Conservation (phyloP, 164 flowering plant species). For the Saururus chinensis region DNA sequence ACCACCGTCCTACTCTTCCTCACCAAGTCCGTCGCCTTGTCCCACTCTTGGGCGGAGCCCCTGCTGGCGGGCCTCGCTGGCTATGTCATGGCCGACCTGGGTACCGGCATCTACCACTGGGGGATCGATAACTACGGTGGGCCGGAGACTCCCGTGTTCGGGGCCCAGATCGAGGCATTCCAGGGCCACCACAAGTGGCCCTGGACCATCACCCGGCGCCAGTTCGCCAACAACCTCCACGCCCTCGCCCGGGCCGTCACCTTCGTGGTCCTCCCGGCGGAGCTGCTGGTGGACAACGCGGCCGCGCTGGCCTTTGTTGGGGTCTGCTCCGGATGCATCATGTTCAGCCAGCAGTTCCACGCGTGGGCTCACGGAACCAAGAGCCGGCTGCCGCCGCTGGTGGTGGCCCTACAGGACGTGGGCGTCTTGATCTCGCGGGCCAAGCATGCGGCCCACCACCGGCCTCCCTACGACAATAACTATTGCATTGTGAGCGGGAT, state of each 20-base stretch:
- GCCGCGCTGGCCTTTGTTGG: conserved; percentile 37
- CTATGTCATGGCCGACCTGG: conserved; percentile 70
- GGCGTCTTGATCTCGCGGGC: conserved; percentile 62
- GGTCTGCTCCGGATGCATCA: conserved; percentile 54
- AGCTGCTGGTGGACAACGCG: conserved; percentile 24
- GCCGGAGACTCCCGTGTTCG: conserved; percentile 56
- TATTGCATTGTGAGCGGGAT: conserved; percentile 87
- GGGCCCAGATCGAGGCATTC: conserved; percentile 71
- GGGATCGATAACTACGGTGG: conserved; percentile 82
- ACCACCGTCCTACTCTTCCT: conserved; percentile 41
- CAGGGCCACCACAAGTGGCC: conserved; percentile 83
- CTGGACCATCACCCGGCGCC: conserved; percentile 71
- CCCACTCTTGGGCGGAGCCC: conserved; percentile 36
- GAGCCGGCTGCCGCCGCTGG: conserved; percentile 50
- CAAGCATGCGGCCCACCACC: conserved; percentile 69
- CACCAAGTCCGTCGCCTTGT: conserved; percentile 24
- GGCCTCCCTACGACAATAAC: conserved; percentile 62
- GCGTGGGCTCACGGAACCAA: conserved; percentile 87
- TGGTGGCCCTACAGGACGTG: conserved; percentile 60
- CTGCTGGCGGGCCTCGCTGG: conserved; percentile 51
- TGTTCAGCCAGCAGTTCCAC: conserved; percentile 94
- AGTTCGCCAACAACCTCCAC: conserved; percentile 71
- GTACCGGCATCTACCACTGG: conserved; percentile 88
- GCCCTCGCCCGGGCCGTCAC: conserved; percentile 51
- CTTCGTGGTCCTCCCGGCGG: conserved; percentile 45